A percentile compares a stretch with the other conserved stretches of the same genome.
Evolutionary conservation across 2,329 filamentous ascomycete genomes (phyloP).

Genomic region (Magnaporthiopsis rhizophila): DNA sequence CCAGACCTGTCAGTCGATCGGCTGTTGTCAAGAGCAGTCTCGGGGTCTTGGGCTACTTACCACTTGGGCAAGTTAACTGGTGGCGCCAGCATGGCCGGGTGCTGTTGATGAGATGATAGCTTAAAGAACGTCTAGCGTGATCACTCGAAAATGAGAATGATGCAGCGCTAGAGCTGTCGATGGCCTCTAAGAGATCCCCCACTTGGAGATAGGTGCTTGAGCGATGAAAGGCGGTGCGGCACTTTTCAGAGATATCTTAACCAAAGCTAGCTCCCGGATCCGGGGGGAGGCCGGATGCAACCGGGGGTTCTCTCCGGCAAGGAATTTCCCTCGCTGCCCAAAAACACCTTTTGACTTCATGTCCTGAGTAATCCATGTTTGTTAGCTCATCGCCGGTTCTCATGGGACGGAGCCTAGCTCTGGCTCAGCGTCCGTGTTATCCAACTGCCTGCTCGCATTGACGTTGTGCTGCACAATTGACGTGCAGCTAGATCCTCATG

Average conservation of each 20-base stretch:
- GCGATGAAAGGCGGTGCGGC: neutral
- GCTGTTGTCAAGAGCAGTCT: neutral
- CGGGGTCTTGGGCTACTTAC: slow-evolving; percentile 27
- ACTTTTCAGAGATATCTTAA: neutral
- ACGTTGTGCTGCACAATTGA: neutral
- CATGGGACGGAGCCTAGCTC: neutral
- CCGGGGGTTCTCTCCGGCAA: neutral
- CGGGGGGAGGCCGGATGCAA: neutral
- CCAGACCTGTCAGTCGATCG: neutral
- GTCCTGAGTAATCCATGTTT: neutral
- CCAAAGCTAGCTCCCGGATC: no score
- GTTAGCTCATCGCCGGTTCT: neutral
- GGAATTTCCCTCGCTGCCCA: no score
- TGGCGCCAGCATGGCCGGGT: slow-evolving; percentile 35
- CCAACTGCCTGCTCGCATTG: no score
- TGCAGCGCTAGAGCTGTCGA: neutral
- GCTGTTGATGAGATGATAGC: neutral
- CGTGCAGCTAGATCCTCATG: neutral
- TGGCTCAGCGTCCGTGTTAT: neutral
- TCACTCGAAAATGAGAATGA: neutral
- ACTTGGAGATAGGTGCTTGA: neutral
- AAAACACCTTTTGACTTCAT: neutral
- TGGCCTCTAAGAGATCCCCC: neutral
- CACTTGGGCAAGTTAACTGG: slow-evolving; percentile 52
- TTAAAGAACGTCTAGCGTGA: neutral